phyloP scores from a whole-genome alignment of 108 stramenopile species.

The Stephanodiscus triporus region DNA sequence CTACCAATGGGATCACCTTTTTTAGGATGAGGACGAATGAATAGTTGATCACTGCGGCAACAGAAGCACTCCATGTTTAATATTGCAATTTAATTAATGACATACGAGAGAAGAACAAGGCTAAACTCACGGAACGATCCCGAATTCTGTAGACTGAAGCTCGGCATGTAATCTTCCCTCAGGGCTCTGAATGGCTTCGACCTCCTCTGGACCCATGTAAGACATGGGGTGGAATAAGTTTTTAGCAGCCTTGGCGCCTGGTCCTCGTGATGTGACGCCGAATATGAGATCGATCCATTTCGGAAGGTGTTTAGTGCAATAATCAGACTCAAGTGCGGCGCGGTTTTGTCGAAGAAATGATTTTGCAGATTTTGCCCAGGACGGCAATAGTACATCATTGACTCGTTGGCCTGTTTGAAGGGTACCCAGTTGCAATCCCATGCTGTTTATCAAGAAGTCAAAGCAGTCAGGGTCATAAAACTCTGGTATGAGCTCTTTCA shows the following conservation, averaged over 20 bases:
- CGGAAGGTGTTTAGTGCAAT: slow-evolving; percentile 84
- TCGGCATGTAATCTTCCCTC: slow-evolving; percentile 85
- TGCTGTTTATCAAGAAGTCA: slow-evolving; percentile 92
- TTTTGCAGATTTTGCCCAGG: slow-evolving; percentile 88
- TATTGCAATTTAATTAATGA: not conserved
- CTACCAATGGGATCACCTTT: slow-evolving; percentile 14
- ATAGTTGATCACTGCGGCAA: slow-evolving; percentile 57
- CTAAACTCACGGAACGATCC: slow-evolving; percentile 57
- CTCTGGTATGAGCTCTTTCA: slow-evolving; percentile 98
- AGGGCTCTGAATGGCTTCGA: slow-evolving; percentile 64
- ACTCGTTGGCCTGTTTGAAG: slow-evolving; percentile 89
- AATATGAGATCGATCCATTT: slow-evolving; percentile 99
- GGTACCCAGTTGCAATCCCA: slow-evolving; percentile 90
- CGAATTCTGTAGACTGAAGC: slow-evolving; percentile 87
- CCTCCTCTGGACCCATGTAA: slow-evolving; percentile 79
- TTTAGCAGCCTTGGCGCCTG: slow-evolving; percentile 74
- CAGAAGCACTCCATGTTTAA: not conserved
- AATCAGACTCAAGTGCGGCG: slow-evolving; percentile 92
- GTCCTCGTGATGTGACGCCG: slow-evolving; percentile 90
- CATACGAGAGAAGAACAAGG: not conserved
- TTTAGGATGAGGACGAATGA: slow-evolving; percentile 63
- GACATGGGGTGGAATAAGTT: slow-evolving; percentile 93
- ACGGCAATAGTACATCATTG: slow-evolving; percentile 88
- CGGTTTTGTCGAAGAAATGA: slow-evolving; percentile 90
- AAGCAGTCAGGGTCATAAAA: slow-evolving; percentile 87